Evolutionary conservation across 441 rosid genomes (phyloP).

Genomic region (Euphorbia celastroides): DNA sequence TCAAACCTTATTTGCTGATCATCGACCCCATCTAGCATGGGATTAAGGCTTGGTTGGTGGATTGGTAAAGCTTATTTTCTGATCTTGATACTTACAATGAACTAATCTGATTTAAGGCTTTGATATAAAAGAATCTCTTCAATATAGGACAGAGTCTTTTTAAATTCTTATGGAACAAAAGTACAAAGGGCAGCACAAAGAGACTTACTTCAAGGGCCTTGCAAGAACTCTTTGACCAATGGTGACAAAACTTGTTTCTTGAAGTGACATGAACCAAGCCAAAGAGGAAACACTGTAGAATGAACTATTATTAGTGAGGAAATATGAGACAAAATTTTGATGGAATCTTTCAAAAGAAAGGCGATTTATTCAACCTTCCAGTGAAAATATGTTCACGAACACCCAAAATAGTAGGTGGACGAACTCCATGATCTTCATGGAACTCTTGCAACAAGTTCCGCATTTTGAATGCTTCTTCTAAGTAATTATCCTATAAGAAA

Average conservation of each 20-base stretch:
- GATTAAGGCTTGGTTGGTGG: no score
- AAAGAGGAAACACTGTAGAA: slow-evolving; percentile 83
- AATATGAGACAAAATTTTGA: slow-evolving; percentile 4
- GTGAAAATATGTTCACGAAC: slow-evolving; percentile 96
- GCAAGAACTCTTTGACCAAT: slow-evolving; percentile 97
- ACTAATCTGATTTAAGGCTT: neutral
- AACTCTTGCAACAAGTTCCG: slow-evolving; percentile 93
- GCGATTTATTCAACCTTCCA: slow-evolving; percentile 53
- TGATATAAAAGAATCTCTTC: neutral
- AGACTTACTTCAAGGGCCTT: slow-evolving; percentile 77
- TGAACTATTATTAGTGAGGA: slow-evolving; percentile 17
- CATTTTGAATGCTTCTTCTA: slow-evolving; percentile 98
- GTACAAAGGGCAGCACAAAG: slow-evolving; percentile 7
- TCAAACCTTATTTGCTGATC: no score
- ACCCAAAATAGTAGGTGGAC: slow-evolving; percentile 86
- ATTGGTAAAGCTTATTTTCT: no score
- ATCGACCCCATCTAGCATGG: no score
- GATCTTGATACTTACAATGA: neutral
- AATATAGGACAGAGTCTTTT: neutral
- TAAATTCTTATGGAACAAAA: slow-evolving; percentile 4
- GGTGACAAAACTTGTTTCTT: slow-evolving; percentile 92
- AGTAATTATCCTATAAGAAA: slow-evolving; percentile 74
- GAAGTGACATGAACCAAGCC: slow-evolving; percentile 98
- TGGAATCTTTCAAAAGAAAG: neutral
- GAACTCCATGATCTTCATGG: slow-evolving; percentile 90